phyloP scores from a whole-genome alignment of 2,329 filamentous ascomycete genomes.

The Neobulgaria alba region DNA sequence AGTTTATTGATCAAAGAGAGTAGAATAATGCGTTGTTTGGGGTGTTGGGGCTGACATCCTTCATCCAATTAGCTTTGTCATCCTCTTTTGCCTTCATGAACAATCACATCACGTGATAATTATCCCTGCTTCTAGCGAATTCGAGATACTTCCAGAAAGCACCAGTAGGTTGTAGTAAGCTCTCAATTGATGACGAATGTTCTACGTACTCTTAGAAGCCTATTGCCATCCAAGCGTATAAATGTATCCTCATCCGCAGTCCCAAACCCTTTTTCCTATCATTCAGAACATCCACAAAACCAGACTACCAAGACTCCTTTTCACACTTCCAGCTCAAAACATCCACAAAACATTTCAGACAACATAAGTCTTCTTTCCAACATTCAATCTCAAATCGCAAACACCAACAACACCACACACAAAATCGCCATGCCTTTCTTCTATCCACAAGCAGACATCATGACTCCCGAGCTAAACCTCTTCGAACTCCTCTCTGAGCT shows the following conservation, averaged over 20 bases:
- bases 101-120: slow-evolving; percentile 1
- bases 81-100: too few species aligned
- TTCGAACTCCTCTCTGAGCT: slow-evolving; percentile 56
- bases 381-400: slow-evolving; percentile 1
- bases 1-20: too few species aligned
- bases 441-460: slow-evolving; percentile 18
- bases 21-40: too few species aligned
- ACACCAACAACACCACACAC: slow-evolving; percentile 2
- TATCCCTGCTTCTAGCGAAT: slow-evolving; percentile 10
- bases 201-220: slow-evolving; percentile 18
- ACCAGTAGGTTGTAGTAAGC: slow-evolving; percentile 15
- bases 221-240: slow-evolving; percentile 8
- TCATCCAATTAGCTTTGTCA: too few species aligned
- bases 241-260: too few species aligned
- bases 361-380: slow-evolving; percentile 1
- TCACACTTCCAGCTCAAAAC: slow-evolving; percentile 1
- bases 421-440: slow-evolving; percentile 24
- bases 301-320: too few species aligned
- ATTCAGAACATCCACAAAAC: slow-evolving; percentile 18
- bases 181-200: slow-evolving; percentile 18
- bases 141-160: slow-evolving; percentile 16
- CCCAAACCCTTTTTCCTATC: slow-evolving; percentile 11
- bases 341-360: slow-evolving; percentile 6
- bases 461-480: slow-evolving; percentile 29
- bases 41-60: too few species aligned